Conservation (phyloP, 768 basidiomycete genomes). For the Phaeotremella skinneri region DNA sequence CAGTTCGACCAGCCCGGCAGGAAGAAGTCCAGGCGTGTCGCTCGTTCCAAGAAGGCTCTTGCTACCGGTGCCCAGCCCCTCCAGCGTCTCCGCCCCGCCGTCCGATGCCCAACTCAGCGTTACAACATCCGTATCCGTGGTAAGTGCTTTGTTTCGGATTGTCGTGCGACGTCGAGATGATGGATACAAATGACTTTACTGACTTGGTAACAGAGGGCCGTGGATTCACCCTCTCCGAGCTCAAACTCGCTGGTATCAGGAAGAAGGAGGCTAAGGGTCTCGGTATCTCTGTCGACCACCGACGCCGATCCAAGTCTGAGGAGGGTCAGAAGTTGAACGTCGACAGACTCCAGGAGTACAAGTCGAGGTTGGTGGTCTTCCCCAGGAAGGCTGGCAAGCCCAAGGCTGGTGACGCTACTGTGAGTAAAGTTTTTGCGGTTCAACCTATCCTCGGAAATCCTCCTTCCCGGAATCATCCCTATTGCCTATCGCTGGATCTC, state of each 20-base stretch:
- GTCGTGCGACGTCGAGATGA: constrained; percentile 1
- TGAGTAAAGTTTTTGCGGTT: too few species aligned
- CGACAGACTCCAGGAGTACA: constrained; percentile 90
- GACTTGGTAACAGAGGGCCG: constrained; percentile 64
- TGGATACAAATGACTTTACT: constrained; percentile 5
- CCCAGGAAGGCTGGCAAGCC: constrained; percentile 91
- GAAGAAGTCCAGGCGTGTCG: constrained; percentile 89
- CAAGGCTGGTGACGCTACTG: constrained; percentile 91
- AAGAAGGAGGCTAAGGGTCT: constrained; percentile 88
- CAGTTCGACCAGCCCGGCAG: constrained; percentile 99
- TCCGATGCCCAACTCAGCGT: constrained; percentile 90
- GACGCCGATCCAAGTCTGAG: constrained; percentile 92
- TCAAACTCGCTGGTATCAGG: constrained; percentile 93
- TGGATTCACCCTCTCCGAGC: constrained; percentile 89
- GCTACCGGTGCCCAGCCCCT: constrained; percentile 88
- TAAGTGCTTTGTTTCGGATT: constrained; percentile 19
- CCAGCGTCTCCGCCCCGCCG: constrained; percentile 87
- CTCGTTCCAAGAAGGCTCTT: constrained; percentile 87
- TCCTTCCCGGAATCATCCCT: constrained; percentile 14
- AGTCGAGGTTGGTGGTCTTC: constrained; percentile 89
- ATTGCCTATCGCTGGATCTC: constrained; percentile 9
- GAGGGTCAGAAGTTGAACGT: constrained; percentile 96
- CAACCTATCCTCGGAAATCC: too few species aligned
- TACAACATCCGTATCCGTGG: constrained; percentile 98
- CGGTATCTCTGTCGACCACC: constrained; percentile 94